Base-by-base conservation (phyloP, 2,329 filamentous ascomycete species). In the Capronia epimyces region DNA sequence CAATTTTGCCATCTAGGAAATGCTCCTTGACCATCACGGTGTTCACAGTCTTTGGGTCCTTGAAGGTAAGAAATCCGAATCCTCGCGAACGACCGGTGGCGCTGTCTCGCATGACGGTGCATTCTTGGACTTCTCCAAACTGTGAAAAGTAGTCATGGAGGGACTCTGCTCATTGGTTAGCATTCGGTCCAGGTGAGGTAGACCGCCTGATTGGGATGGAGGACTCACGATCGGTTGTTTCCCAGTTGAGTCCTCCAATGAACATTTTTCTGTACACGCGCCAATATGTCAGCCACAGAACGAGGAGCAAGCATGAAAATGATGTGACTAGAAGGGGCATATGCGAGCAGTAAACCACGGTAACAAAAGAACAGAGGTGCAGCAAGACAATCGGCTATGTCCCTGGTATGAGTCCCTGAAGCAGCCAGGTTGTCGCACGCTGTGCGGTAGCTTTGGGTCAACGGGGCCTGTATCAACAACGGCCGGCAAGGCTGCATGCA, bases 21-120 rank as follows among this genome's bases (percentile, higher is more conserved):
- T 98, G 93, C 68, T 98, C 93, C 72, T 98, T 98, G 57, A 98
- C 93, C 93, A 98, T 98, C 58, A 98, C 93, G 60, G 89, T 95
- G 67, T 98, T 98, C 60, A 98, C 93, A 3, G 89, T 95, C 74
- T 95, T 95, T 42, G 93, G 86, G 65, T 98, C 93, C 67, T 88
- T 94, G 77, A 98, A 98, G 0, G 93, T 98, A 56, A 98, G 77
- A 72, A 98, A 98, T 24, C 93, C 93, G 63, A 98, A 98, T 20
- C 93, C 93, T 70, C 93, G 83, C 24, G 93, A 97, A 57, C 93
- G 84, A 37, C 93, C 93, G 8, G 89, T 95, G 43, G 87, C 86
- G 55, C 89, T 90, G 70, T 98, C 93, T 59, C 93, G 82, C 93
- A 98, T 98, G n/a, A 98, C 93, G 13, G 93, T 98, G 68, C 93